Conservation (phyloP, 495 filamentous ascomycete genomes). For the Xylaria nigripes region DNA sequence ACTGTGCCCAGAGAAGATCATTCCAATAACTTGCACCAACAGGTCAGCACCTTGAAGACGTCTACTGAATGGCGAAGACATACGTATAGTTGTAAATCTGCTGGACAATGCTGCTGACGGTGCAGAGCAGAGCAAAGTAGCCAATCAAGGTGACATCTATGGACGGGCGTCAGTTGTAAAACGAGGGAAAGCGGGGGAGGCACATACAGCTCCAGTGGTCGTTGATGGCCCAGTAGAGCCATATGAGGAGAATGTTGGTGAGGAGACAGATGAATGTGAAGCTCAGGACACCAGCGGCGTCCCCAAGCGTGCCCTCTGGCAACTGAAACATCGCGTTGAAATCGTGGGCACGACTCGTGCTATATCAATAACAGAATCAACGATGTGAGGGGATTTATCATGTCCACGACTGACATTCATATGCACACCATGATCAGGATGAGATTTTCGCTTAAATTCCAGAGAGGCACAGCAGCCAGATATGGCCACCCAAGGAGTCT, state of each 20-base stretch:
- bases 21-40: conserved; percentile 5
- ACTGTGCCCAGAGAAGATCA: conserved; percentile 11
- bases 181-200: not conserved
- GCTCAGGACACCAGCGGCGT: conserved; percentile 7
- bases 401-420: too few species aligned
- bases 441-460: too few species aligned
- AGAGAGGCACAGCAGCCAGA: too few species aligned
- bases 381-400: not conserved
- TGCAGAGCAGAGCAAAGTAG: conserved; percentile 13
- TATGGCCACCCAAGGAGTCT: too few species aligned
- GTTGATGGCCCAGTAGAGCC: conserved; percentile 10
- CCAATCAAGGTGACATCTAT: conserved; percentile 12
- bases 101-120: conserved; percentile 13
- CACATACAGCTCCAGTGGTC: conserved; percentile 11
- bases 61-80: not conserved
- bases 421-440: too few species aligned
- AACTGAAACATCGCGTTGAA: conserved; percentile 6
- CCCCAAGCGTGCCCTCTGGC: conserved; percentile 11
- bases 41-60: not conserved
- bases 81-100: conserved; percentile 16
- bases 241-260: conserved; percentile 10
- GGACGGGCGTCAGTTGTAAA: not conserved
- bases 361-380: not conserved
- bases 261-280: conserved; percentile 12
- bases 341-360: not conserved